phyloP scores from a whole-genome alignment of 2,329 filamentous ascomycete genomes.

The Alternaria postmessia region DNA sequence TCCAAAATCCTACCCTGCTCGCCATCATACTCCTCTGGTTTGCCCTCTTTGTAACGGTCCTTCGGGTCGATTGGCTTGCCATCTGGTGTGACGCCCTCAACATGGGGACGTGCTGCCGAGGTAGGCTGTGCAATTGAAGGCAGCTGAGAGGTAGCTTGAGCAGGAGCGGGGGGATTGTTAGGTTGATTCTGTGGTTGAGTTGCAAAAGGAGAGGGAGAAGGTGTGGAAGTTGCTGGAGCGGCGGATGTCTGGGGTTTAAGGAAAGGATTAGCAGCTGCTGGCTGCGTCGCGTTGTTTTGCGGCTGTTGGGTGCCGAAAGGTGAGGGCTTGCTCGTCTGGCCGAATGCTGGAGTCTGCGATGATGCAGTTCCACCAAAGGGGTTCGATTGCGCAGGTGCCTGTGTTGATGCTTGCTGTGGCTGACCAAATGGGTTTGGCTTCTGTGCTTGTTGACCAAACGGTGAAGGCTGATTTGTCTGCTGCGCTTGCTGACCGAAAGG shows the following conservation, averaged over 20 bases:
- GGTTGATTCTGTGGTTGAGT: slow-evolving; percentile 61
- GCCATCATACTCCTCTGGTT: slow-evolving; percentile 65
- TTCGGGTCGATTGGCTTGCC: slow-evolving; percentile 39
- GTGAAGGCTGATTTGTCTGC: slow-evolving; percentile 24
- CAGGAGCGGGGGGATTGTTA: slow-evolving; percentile 49
- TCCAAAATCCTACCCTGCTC: slow-evolving; percentile 62
- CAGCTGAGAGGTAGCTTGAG: slow-evolving; percentile 7
- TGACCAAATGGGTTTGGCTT: slow-evolving; percentile 16
- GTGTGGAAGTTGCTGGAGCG: slow-evolving; percentile 16
- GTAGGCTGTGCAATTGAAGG: slow-evolving; percentile 60
- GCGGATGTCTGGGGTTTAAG: slow-evolving; percentile 23
- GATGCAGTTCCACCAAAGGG: slow-evolving; percentile 29
- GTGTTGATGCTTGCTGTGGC: slow-evolving; percentile 9
- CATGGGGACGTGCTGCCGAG: slow-evolving; percentile 17
- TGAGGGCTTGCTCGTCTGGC: slow-evolving; percentile 47
- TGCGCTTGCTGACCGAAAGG: slow-evolving; percentile 34
- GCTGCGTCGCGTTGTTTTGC: slow-evolving; percentile 11
- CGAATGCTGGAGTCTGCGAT: slow-evolving; percentile 35
- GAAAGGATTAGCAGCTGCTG: slow-evolving; percentile 34
- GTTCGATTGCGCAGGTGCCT: slow-evolving; percentile 17
- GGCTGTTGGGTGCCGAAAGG: slow-evolving; percentile 28
- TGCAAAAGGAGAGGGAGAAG: slow-evolving; percentile 26
- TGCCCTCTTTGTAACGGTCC: slow-evolving; percentile 66
- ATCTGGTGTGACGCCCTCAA: slow-evolving; percentile 14
- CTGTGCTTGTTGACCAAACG: slow-evolving; percentile 27